These are phyloP conservation scores for Pseudofabraea citricarpa DNA, from an alignment of 2,329 filamentous ascomycete genomes.

Conservation along the genomic window DNA sequence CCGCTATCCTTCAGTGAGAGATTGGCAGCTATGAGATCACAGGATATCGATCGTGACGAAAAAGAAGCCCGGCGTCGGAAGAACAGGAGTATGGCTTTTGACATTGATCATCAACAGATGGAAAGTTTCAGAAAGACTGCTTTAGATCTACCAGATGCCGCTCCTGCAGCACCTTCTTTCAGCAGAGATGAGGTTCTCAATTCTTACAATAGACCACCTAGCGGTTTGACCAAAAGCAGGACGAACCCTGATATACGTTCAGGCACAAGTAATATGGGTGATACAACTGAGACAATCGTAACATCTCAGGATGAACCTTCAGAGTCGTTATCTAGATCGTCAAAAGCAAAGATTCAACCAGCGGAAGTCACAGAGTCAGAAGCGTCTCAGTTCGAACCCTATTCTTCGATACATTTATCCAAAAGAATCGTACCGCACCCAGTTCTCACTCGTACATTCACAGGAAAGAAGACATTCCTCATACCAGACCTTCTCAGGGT, in stretches of 20 bases:
- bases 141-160: slow-evolving; percentile 46
- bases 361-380: slow-evolving; percentile 40
- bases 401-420: slow-evolving; percentile 78
- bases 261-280: slow-evolving; percentile 7
- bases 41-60: slow-evolving; percentile 48
- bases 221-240: slow-evolving; percentile 37
- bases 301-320: slow-evolving; percentile 17
- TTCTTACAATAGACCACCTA: slow-evolving; percentile 22
- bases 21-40: slow-evolving; percentile 63
- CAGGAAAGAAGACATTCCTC: slow-evolving; percentile 70
- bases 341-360: slow-evolving; percentile 19
- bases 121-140: slow-evolving; percentile 55
- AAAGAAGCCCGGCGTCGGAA: slow-evolving; percentile 47
- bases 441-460: slow-evolving; percentile 71
- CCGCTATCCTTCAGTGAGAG: slow-evolving; percentile 73
- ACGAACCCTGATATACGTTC: slow-evolving; percentile 19
- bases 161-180: slow-evolving; percentile 46
- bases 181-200: slow-evolving; percentile 58
- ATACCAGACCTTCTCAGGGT: slow-evolving; percentile 77
- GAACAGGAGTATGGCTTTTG: slow-evolving; percentile 51
- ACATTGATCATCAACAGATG: slow-evolving; percentile 53
- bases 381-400: slow-evolving; percentile 72
- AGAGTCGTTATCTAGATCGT: slow-evolving; percentile 6
- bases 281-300: slow-evolving; percentile 2
- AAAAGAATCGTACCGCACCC: slow-evolving; percentile 79